Evolutionary conservation across 2,329 filamentous ascomycete genomes (phyloP), one percentile per base, ranked within the genome.

Genomic region (Exophiala oligosperma): DNA sequence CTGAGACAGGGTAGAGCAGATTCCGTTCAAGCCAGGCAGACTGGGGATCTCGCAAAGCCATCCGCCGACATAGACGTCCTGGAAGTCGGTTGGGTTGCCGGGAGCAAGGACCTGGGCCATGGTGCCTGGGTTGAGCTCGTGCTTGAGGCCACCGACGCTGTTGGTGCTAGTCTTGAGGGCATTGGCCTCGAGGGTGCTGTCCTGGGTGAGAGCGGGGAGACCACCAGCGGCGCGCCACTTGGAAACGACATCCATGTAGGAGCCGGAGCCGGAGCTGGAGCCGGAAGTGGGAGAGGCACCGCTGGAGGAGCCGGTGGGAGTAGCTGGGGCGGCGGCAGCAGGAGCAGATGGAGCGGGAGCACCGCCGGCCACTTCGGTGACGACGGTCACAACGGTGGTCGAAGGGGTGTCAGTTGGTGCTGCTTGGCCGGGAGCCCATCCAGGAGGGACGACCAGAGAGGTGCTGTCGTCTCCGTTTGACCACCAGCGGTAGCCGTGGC

Each of bases 281-380:
- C 29, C n/a, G 23, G 12, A 21, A 6, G 55, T 38, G n/a, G 29
- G 4, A 46, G 53, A 32, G 2, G 23, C 12, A 54, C 24, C 12
- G 50, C 41, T 48, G 37, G 52, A 32, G 12, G 56, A 23, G 49
- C 76, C 72, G 56, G 75, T 64, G 56, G 72, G 69, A 50, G 82
- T 79, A 28, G 86, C 80, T 54, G 82, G 83, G 28, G 83, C 81
- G 12, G 75, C 68, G 26, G 77, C 70, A 61, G 44, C 23, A 28
- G 51, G 23, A 23, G 59, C 26, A 40, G 51, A 32, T 7, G 59
- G 14, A 28, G 59, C 40, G 41, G 43, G 43, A 17, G 37, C 48
- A 23, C 52, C 49, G 21, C 52, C 43, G 8, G 41, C 53, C 17
- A 57, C 55, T 6, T 9, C 56, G 21, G 57, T 61, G 44, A 64